These are phyloP conservation scores for Penicillium polonicum DNA, from an alignment of 2,329 filamentous ascomycete genomes.

Conservation along the genomic window DNA sequence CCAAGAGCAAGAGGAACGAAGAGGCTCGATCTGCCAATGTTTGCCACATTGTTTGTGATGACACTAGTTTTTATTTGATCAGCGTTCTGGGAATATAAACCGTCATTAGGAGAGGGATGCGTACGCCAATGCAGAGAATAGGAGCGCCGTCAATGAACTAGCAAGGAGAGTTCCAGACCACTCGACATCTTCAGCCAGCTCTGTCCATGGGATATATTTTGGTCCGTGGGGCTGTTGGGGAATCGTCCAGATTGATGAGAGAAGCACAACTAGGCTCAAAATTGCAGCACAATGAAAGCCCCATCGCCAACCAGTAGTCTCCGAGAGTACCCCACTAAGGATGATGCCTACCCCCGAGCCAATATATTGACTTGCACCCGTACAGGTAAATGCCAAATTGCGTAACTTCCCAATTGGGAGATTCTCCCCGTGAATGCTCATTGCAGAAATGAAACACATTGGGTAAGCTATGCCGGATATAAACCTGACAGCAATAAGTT, in stretches of 20 bases:
- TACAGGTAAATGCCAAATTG: conserved; percentile 52
- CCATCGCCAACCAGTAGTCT: conserved; percentile 50
- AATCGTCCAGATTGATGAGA: conserved; percentile 11
- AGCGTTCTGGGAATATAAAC: background rate
- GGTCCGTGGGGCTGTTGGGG: background rate
- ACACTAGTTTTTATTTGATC: background rate
- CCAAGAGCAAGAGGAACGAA: conserved; percentile 8
- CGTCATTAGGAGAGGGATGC: background rate
- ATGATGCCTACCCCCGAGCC: conserved; percentile 52
- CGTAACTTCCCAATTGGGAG: conserved; percentile 46
- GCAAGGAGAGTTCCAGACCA: conserved; percentile 16
- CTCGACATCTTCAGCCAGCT: conserved; percentile 12
- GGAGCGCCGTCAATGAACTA: conserved; percentile 4
- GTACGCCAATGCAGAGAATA: conserved; percentile 19
- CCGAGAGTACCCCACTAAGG: conserved; percentile 50
- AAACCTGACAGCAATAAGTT: conserved; percentile 9
- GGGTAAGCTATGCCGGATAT: conserved; percentile 8
- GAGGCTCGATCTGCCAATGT: conserved; percentile 1
- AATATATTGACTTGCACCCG: conserved; percentile 51
- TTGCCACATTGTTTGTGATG: conserved; percentile 7
- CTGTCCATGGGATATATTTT: background rate
- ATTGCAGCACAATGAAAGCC: conserved; percentile 37
- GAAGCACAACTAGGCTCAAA: conserved; percentile 3
- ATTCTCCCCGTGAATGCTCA: background rate
- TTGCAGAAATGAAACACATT: conserved; percentile 12